These are phyloP conservation scores for Parmelia sp. DNA, from an alignment of 495 filamentous ascomycete genomes.

Conservation along the genomic window DNA sequence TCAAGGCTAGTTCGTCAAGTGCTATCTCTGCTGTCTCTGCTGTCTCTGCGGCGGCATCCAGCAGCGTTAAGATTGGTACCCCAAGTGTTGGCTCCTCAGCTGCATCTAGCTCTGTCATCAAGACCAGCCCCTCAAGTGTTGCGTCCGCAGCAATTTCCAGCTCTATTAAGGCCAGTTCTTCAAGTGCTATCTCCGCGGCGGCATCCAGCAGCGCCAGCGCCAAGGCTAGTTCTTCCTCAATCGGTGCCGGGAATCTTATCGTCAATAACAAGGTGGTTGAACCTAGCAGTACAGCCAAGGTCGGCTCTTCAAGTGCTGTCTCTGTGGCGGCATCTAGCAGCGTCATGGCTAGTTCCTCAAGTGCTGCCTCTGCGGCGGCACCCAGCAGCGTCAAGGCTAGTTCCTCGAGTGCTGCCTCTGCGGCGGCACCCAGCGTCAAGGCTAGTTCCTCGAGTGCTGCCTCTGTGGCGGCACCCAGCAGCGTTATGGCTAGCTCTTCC, in stretches of 20 bases:
- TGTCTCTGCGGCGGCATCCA: background rate
- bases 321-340: background rate
- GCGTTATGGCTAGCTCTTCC: background rate
- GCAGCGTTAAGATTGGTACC: background rate
- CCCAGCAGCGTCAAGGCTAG: background rate
- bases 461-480: background rate
- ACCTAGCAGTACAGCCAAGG: too few species aligned
- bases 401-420: background rate
- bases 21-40: too few species aligned
- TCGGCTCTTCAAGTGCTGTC: background rate
- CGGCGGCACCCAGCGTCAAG: too few species aligned
- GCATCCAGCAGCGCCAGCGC: too few species aligned
- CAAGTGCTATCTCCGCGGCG: background rate
- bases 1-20: too few species aligned
- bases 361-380: background rate
- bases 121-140: background rate
- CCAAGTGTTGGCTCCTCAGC: background rate
- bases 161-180: background rate
- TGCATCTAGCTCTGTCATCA: background rate
- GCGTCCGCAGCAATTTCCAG: background rate
- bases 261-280: too few species aligned
- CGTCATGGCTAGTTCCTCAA: background rate
- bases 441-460: background rate
- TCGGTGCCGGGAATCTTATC: too few species aligned
- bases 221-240: too few species aligned